These are phyloP conservation scores for Colletotrichum karsti DNA, from an alignment of 2,329 filamentous ascomycete species.

Conservation along the genomic window DNA sequence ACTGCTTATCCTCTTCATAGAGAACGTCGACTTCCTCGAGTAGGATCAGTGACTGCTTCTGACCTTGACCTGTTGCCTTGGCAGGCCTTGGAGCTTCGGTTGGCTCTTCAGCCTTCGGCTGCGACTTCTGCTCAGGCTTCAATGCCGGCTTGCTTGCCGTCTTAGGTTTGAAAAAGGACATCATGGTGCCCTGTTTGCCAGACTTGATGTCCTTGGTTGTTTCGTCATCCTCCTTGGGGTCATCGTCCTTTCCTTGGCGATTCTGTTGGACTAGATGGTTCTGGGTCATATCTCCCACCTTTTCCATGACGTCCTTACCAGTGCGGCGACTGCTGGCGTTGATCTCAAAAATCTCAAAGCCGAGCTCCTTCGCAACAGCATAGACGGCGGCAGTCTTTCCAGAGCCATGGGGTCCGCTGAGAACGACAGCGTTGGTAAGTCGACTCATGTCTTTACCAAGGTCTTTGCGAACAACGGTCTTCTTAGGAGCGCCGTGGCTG, in stretches of 20 bases:
- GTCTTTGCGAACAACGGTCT: constrained; percentile 61
- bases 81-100: neutral
- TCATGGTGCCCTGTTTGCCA: constrained; percentile 81
- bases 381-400: constrained; percentile 95
- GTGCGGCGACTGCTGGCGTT: constrained; percentile 84
- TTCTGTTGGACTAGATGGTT: constrained; percentile 83
- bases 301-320: constrained; percentile 90
- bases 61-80: constrained; percentile 52
- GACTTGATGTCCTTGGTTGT: constrained; percentile 68
- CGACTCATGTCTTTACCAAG: constrained; percentile 54
- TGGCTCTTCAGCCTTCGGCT: neutral
- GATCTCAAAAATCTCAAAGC: constrained; percentile 95
- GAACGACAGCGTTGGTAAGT: constrained; percentile 79
- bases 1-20: constrained; percentile 95
- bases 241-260: constrained; percentile 42
- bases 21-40: constrained; percentile 94
- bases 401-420: constrained; percentile 89
- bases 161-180: constrained; percentile 78
- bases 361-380: constrained; percentile 90
- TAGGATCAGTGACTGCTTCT: constrained; percentile 94
- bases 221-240: constrained; percentile 50
- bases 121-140: constrained; percentile 33
- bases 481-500: constrained; percentile 52
- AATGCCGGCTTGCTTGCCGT: constrained; percentile 37
- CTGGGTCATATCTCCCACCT: constrained; percentile 94